These are phyloP conservation scores for Candida gorgasii DNA, from an alignment of 805 yeast genomes.

Conservation along the genomic window DNA sequence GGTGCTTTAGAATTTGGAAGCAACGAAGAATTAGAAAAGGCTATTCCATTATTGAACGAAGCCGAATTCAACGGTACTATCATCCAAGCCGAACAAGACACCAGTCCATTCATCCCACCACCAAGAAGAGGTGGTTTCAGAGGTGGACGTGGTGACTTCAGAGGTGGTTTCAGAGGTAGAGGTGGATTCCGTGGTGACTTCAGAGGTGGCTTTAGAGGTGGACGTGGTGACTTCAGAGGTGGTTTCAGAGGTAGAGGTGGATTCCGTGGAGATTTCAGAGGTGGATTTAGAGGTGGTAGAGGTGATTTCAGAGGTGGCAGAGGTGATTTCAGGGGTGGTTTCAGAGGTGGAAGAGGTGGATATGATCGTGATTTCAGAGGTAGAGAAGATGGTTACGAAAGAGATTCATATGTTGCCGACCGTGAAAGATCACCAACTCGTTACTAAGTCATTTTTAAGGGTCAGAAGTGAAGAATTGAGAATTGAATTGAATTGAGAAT, in stretches of 20 bases:
- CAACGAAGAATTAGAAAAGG: slow-evolving; percentile 73
- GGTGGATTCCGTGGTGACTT: slow-evolving; percentile 37
- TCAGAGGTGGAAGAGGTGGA: slow-evolving; percentile 33
- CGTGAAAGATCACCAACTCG: slow-evolving; percentile 73
- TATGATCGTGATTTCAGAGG: slow-evolving; percentile 45
- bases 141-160: slow-evolving; percentile 35
- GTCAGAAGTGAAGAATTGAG: too few species aligned
- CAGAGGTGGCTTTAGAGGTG: slow-evolving; percentile 36
- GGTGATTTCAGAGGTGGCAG: slow-evolving; percentile 37
- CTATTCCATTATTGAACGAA: slow-evolving; percentile 72
- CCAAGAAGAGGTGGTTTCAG: slow-evolving; percentile 44
- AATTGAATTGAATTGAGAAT: too few species aligned
- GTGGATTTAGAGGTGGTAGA: slow-evolving; percentile 39
- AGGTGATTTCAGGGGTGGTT: slow-evolving; percentile 38
- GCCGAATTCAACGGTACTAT: slow-evolving; percentile 69
- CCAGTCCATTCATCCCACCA: slow-evolving; percentile 56
- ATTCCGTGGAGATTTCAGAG: slow-evolving; percentile 39
- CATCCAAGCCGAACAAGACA: slow-evolving; percentile 77
- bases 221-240: slow-evolving; percentile 36
- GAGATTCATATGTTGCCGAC: slow-evolving; percentile 39
- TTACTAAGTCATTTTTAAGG: slow-evolving; percentile 38
- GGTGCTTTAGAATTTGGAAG: slow-evolving; percentile 59
- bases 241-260: slow-evolving; percentile 39
- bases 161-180: slow-evolving; percentile 38
- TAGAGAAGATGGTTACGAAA: slow-evolving; percentile 43